Percentiles rank a stretch among this genome's conserved stretches.
These are phyloP conservation scores for Logfia minima DNA, from an alignment of 129 eudicot genomes.

Conservation along the genomic window DNA sequence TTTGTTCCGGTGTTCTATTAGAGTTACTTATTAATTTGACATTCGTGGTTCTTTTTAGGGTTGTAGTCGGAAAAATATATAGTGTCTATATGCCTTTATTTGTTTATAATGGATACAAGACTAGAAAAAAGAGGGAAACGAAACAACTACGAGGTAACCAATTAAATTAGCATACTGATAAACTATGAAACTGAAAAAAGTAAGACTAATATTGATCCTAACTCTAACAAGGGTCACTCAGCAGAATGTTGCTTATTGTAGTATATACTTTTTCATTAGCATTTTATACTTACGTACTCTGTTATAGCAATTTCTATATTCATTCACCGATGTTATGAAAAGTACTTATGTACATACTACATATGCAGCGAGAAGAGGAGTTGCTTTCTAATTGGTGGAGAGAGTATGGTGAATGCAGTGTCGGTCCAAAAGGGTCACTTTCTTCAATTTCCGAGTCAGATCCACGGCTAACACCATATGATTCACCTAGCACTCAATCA, in stretches of 20 bases:
- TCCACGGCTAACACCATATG: constrained; percentile 25
- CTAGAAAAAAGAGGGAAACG: background rate
- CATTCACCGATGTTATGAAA: background rate
- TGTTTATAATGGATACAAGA: background rate
- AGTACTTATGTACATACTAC: constrained; percentile 18
- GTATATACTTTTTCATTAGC: background rate
- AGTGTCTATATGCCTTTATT: background rate
- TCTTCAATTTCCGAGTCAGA: constrained; percentile 38
- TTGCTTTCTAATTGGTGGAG: constrained; percentile 92
- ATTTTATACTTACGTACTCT: constrained; percentile 4
- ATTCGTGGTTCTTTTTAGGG: constrained; percentile 12
- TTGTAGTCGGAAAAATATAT: background rate
- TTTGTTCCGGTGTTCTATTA: background rate
- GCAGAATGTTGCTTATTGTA: constrained; percentile 13
- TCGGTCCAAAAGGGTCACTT: constrained; percentile 71
- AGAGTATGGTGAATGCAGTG: constrained; percentile 96
- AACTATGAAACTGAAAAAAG: background rate
- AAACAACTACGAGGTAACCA: background rate
- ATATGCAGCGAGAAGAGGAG: constrained; percentile 84
- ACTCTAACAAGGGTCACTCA: background rate
- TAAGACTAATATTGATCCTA: background rate
- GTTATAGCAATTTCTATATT: background rate
- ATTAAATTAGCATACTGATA: background rate
- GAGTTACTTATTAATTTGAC: background rate
- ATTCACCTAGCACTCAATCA: constrained; percentile 39